Evolutionary conservation across 306 rosid species (phyloP).

Genomic region (Rosa multiflora): DNA sequence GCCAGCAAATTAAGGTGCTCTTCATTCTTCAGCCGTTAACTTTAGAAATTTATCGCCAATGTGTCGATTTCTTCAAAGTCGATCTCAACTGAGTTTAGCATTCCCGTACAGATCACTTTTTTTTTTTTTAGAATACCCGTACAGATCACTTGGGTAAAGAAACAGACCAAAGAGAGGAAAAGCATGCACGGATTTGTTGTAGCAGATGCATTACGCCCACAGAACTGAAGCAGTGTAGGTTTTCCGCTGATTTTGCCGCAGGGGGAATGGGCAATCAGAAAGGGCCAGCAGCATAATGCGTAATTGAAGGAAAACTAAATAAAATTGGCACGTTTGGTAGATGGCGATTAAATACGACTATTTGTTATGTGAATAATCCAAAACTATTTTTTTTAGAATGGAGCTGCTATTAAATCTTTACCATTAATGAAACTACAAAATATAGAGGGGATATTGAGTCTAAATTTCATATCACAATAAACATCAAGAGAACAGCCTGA

Average conservation of each 20-base stretch:
- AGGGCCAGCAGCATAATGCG: neutral
- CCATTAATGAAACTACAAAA: too few species aligned
- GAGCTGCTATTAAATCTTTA: too few species aligned
- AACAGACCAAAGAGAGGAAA: neutral
- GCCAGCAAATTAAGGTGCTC: neutral
- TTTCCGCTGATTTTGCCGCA: neutral
- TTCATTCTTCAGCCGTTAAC: neutral
- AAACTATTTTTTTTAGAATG: too few species aligned
- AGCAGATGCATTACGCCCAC: neutral
- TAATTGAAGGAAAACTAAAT: too few species aligned
- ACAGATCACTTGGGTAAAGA: neutral
- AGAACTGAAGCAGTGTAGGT: neutral
- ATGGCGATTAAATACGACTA: too few species aligned
- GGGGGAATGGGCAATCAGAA: neutral
- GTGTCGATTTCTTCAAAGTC: neutral
- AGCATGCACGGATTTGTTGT: neutral
- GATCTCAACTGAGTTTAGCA: neutral
- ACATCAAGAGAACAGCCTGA: too few species aligned
- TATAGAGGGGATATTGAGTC: too few species aligned
- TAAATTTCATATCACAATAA: too few species aligned
- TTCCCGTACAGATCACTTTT: neutral
- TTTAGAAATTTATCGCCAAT: neutral
- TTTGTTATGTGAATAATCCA: too few species aligned
- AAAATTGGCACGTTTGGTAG: too few species aligned
- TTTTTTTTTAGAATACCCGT: neutral